Evolutionary conservation across 164 flowering plant species (phyloP).

Genomic region (Piper longum): DNA sequence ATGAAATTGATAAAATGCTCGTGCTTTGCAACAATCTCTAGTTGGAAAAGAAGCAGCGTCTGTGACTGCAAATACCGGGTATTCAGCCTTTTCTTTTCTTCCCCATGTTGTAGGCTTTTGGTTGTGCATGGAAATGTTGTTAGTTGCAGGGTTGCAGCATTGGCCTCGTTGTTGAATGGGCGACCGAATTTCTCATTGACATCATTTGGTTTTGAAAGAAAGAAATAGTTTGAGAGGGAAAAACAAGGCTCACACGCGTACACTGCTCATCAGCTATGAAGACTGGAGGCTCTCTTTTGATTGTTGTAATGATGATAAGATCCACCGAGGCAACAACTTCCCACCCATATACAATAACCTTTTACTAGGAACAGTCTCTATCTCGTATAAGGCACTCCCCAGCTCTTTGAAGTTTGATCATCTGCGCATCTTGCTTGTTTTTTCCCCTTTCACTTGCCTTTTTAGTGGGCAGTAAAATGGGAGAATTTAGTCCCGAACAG

Average conservation of each 20-base stretch:
- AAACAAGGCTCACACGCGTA: slow-evolving; percentile 7
- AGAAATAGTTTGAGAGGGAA: slow-evolving; percentile 19
- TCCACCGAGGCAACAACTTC: slow-evolving; percentile 14
- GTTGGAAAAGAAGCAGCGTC: too few species aligned
- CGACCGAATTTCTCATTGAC: slow-evolving; percentile 51
- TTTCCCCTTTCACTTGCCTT: slow-evolving; percentile 16
- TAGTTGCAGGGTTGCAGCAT: not conserved
- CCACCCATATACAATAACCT: not conserved
- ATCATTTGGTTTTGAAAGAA: slow-evolving; percentile 40
- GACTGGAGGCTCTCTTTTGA: slow-evolving; percentile 16
- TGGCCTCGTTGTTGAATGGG: slow-evolving; percentile 18
- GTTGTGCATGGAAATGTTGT: slow-evolving; percentile 35
- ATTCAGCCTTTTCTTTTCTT: too few species aligned
- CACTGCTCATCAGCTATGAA: not conserved
- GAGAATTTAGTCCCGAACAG: not conserved
- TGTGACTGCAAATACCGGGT: too few species aligned
- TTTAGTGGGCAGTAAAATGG: slow-evolving; percentile 10
- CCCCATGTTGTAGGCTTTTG: not conserved
- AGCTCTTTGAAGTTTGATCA: slow-evolving; percentile 1
- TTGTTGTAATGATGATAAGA: slow-evolving; percentile 36
- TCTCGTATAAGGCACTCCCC: not conserved
- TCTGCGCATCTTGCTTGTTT: slow-evolving; percentile 4
- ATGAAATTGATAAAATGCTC: too few species aligned
- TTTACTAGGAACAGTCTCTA: not conserved
- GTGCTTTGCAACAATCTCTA: too few species aligned